Conservation (phyloP, 257 asterid species). For the Osmanthus fragrans region DNA sequence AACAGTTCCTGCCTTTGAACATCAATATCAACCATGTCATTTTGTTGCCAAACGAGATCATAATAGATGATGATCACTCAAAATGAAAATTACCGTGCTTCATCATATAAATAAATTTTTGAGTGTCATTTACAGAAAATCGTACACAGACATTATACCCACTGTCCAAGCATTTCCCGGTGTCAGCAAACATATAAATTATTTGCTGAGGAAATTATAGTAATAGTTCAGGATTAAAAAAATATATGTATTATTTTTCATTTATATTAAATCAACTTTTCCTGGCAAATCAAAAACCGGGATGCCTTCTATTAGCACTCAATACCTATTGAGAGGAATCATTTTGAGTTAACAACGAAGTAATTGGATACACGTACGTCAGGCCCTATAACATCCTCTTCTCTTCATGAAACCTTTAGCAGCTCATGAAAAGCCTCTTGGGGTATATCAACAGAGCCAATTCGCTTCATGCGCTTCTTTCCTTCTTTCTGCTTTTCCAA, state of each 20-base stretch:
- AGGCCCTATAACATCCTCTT: conserved; percentile 1
- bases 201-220: neutral
- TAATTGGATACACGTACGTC: neutral
- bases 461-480: conserved; percentile 97
- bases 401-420: conserved; percentile 70
- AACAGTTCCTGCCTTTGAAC: neutral
- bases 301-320: conserved; percentile 11
- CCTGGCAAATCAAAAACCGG: neutral
- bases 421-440: conserved; percentile 95
- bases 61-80: neutral
- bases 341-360: conserved; percentile 2
- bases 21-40: neutral
- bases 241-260: neutral
- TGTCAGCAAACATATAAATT: neutral
- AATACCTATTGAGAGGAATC: conserved; percentile 10
- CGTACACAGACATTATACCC: neutral
- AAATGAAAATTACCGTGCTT: neutral
- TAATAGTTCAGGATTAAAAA: neutral
- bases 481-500: conserved; percentile 98
- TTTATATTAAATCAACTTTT: conserved; percentile 3
- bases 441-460: conserved; percentile 94
- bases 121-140: neutral
- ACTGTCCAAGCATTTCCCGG: neutral
- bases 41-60: neutral
- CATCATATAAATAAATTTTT: neutral